Evolutionary conservation across 495 filamentous ascomycete species (phyloP), one percentile per base, ranked within the genome.

Genomic region (Paragyromitra xinjiangensis): DNA sequence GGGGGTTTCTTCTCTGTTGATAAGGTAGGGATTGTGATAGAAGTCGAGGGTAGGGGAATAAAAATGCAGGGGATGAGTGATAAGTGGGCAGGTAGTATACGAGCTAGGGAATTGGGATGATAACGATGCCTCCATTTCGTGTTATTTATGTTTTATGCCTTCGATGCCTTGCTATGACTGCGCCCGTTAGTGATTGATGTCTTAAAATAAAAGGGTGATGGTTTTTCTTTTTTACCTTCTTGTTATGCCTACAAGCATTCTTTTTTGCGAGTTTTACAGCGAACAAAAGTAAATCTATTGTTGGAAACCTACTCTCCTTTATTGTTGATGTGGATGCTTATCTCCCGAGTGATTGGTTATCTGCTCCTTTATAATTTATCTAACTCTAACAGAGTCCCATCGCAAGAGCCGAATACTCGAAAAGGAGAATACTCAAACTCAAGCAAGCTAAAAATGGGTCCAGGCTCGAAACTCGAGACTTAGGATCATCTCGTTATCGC

Each of bases 1-100:
- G 45, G 9, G 12, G 19, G n/a, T 71, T 71, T 71, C 14, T 72
- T 71, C 64, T 70, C 61, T 78, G 62, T 62, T 66, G 59, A 39
- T 71, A 66, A 34, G 22, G 66, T 51, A 64, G 59, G 59, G 40
- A 77, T 40, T 45, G 24, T 22, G 45, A 69, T 78, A 67, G 66
- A 61, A 59, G 19, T 70, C 58, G 29, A 29, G 14, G 29, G 4
- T 42, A 14, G 50, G 29, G 51, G n/a, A 16, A 58, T 42, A 45
- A 58, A 61, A 65, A 58, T 58, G 26, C 37, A 37, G 48, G 39
- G 58, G 59, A 58, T n/a, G 29, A 65, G 26, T 19, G 39, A 58
- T 34, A 51, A 14, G 8, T 12, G 26, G 39, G 14, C 16, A 58
- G 24, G 67, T 71, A 64, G 59, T 71, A 64, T 62, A 58, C 45